Base-by-base conservation (phyloP, 78 protist genomes). In the Blattamonas nauphoetae region DNA sequence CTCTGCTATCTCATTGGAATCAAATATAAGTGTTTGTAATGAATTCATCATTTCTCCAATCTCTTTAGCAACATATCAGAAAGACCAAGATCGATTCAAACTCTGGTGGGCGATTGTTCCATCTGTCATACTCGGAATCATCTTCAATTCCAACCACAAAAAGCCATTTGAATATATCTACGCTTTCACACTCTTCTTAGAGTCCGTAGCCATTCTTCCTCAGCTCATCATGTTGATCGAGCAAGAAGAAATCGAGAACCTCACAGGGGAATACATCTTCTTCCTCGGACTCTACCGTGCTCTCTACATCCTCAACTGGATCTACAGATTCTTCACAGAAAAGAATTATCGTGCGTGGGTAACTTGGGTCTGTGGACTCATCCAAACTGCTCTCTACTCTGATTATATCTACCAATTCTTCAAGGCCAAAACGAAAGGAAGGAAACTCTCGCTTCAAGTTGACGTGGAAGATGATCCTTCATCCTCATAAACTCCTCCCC, bases 351-450 rank as follows among this genome's bases (percentile, higher is more conserved):
- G 55, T 1, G 36, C 6, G 36, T 87, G 45, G 2, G 1, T 79
- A 1, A 2, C 42, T 29, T 87, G 89, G 89, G 55, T 87, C 35
- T 3, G 77, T 3, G 89, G 85, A 35, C 5, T 87, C 34, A 80
- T 87, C 33, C 89, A 87, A 46, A 55, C 77, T n/a, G 89, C 36
- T 1, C 38, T 87, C 4, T 87, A 63, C 38, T 1, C 41, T n/a
- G 89, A 87, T 55, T 87, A 78, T 5, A 78, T 87, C 46, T 87
- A 87, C 38, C 43, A 87, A 2, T 87, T 45, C 84, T 3, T 63
- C 29, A 63, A 2, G 34, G 84, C 88, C 45, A 63, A 63, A n/a
- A 42, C 45, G 1, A 5, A 32, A 1, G 88, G 88, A 2, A 55
- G 21, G 71, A 55, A 55, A n/a, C n/a, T n/a, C n/a, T n/a, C n/a